phyloP scores from a whole-genome alignment of 2,329 filamentous ascomycete genomes.

The Penicillium griseofulvum region DNA sequence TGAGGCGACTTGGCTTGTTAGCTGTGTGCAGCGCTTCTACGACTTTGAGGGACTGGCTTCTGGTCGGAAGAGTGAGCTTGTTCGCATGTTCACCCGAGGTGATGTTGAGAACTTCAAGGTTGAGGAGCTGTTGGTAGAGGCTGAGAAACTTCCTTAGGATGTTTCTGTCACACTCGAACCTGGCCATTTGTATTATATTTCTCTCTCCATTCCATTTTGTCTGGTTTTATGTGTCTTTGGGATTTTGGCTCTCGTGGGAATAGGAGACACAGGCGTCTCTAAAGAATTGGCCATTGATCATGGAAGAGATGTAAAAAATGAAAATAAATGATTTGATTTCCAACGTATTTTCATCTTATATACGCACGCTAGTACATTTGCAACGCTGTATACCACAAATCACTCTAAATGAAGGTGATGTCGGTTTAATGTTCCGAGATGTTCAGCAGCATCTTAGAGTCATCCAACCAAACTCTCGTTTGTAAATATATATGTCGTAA shows the following conservation, averaged over 20 bases:
- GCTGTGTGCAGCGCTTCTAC: conserved; percentile 95
- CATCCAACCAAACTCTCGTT: too few species aligned
- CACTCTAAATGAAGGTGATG: too few species aligned
- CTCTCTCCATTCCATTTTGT: not conserved
- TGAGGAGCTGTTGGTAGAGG: conserved; percentile 82
- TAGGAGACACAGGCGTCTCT: not conserved
- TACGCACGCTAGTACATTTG: too few species aligned
- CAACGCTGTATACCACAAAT: too few species aligned
- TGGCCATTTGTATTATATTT: conserved; percentile 7
- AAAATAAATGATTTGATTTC: not conserved
- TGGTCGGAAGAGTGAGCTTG: conserved; percentile 64
- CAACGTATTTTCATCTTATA: too few species aligned
- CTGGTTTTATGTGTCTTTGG: not conserved
- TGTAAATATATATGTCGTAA: too few species aligned
- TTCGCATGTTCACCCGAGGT: conserved; percentile 79
- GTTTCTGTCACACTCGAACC: not conserved
- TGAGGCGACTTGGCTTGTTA: conserved; percentile 84
- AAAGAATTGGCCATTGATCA: not conserved
- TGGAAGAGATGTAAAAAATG: not conserved
- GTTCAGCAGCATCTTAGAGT: too few species aligned
- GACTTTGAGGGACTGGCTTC: conserved; percentile 55
- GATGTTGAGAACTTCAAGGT: conserved; percentile 73
- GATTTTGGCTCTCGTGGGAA: not conserved
- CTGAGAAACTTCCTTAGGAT: conserved; percentile 59
- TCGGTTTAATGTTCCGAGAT: too few species aligned